Evolutionary conservation across 768 basidiomycete genomes (phyloP), one percentile per base, ranked within the genome.

Genomic region (Boletus patriciae): DNA sequence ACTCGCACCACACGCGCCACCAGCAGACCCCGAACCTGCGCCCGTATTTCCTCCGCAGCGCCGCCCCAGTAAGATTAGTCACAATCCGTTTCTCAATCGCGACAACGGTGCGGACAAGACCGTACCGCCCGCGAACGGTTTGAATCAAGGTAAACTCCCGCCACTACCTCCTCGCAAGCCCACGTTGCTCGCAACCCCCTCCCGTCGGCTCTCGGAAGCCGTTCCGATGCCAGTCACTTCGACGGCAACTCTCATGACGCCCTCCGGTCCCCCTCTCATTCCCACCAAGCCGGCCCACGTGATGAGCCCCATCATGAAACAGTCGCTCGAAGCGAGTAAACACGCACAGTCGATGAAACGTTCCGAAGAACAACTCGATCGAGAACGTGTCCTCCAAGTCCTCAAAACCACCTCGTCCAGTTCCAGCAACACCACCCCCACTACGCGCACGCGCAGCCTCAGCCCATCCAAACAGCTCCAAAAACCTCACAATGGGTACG

Each of bases 321-420:
- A 91, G 69, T 85, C 83, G 21, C 73, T 92, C 1, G 84, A 87
- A 50, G 90, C 90, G 7, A 84, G 82, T 55, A 88, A 88, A 64
- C 80, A 82, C 0, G 90, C 82, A 1, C 85, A 88, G 68, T 80
- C 79, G 5, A 75, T 89, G 71, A 88, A 90, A 70, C 81, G 82
- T 46, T 84, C 82, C 0, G 86, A 90, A 63, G 83, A 82, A 41
- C 78, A 81, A 59, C 75, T 89, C 18, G 87, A 88, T 68, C 81
- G 83, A 60, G 86, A 87, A 66, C 77, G 89, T 11, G 80, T 90
- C 19, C 74, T 90, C 57, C 82, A 85, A 68, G 84, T 92, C 12
- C 76, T 92, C 33, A 87, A 86, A 70, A 86, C 85, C 61, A 83
- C 83, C 40, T 74, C 78, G 5, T 72, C 72, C 18, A 42, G 62